phyloP scores from a whole-genome alignment of 2,329 filamentous ascomycete species.

The Cladorrhinum sp. region DNA sequence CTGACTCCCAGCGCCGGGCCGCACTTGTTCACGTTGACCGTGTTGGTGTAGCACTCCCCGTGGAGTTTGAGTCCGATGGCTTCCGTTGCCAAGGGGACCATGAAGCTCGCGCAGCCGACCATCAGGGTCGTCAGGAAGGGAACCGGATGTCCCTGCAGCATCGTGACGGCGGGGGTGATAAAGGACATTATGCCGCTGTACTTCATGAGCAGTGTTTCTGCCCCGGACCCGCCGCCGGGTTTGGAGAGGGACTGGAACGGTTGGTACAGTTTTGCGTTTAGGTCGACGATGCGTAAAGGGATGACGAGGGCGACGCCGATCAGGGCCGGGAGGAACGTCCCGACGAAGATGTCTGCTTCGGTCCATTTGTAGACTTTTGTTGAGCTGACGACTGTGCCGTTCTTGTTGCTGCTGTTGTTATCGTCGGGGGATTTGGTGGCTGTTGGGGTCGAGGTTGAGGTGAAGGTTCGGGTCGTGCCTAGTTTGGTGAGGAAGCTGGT shows the following conservation, averaged over 20 bases:
- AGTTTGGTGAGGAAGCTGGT: constrained; percentile 28
- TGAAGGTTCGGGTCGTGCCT: constrained; percentile 26
- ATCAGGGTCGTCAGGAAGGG: constrained; percentile 38
- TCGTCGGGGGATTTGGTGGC: not conserved
- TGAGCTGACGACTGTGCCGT: constrained; percentile 21
- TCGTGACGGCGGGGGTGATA: constrained; percentile 33
- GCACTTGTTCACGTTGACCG: constrained; percentile 31
- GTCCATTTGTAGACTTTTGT: constrained; percentile 28
- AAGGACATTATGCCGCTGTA: constrained; percentile 39
- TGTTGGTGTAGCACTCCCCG: constrained; percentile 33
- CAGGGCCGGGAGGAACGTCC: constrained; percentile 42
- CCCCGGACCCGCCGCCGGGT: constrained; percentile 36
- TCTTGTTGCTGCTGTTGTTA: not conserved
- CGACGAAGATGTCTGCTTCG: constrained; percentile 37
- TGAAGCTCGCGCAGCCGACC: constrained; percentile 34
- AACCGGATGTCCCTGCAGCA: constrained; percentile 36
- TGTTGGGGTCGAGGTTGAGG: constrained; percentile 24
- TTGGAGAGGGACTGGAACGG: constrained; percentile 43
- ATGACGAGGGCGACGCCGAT: constrained; percentile 39
- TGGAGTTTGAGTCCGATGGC: constrained; percentile 38
- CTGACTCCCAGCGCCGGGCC: constrained; percentile 36
- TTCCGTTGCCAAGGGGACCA: constrained; percentile 41
- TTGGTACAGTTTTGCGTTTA: constrained; percentile 40
- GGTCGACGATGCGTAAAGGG: constrained; percentile 39
- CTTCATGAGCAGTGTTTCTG: constrained; percentile 41